Percentiles rank a stretch among this genome's conserved stretches.
These are phyloP conservation scores for Pholiota adiposa DNA, from an alignment of 1,284 basidiomycete species.

Conservation along the genomic window DNA sequence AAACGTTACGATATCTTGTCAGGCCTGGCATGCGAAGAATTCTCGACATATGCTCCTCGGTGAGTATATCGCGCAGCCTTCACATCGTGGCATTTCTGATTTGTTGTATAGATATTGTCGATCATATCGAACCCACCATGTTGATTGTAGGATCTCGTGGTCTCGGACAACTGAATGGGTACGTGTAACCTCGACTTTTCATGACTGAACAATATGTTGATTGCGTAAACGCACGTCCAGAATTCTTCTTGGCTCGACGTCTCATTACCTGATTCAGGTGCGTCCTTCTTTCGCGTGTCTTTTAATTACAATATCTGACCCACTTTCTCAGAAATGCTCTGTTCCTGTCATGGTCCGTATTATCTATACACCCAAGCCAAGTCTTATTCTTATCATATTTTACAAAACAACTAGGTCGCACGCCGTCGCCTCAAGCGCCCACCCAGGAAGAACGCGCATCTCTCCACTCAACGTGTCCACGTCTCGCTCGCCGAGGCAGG, in stretches of 20 bases:
- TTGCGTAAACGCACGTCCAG: conserved; percentile 41
- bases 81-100: not conserved
- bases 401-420: conserved; percentile 50
- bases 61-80: conserved; percentile 31
- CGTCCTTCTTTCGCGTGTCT: conserved; percentile 18
- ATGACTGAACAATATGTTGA: not conserved
- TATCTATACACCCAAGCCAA: not conserved
- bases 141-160: conserved; percentile 96
- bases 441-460: conserved; percentile 64
- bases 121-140: conserved; percentile 90
- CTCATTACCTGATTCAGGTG: conserved; percentile 93
- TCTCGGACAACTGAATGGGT: conserved; percentile 90
- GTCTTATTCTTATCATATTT: not conserved
- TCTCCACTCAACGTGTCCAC: conserved; percentile 66
- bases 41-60: conserved; percentile 90
- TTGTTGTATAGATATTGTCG: conserved; percentile 75
- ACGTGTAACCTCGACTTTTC: conserved; percentile 26
- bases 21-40: conserved; percentile 97
- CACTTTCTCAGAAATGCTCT: conserved; percentile 70
- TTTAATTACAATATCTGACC: not conserved
- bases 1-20: conserved; percentile 87
- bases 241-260: conserved; percentile 95
- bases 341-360: conserved; percentile 83
- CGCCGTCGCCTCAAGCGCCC: conserved; percentile 82
- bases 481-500: conserved; percentile 87